Evolutionary conservation across 1,139 yeast genomes (phyloP).

Genomic region (Taiozyma sp.): DNA sequence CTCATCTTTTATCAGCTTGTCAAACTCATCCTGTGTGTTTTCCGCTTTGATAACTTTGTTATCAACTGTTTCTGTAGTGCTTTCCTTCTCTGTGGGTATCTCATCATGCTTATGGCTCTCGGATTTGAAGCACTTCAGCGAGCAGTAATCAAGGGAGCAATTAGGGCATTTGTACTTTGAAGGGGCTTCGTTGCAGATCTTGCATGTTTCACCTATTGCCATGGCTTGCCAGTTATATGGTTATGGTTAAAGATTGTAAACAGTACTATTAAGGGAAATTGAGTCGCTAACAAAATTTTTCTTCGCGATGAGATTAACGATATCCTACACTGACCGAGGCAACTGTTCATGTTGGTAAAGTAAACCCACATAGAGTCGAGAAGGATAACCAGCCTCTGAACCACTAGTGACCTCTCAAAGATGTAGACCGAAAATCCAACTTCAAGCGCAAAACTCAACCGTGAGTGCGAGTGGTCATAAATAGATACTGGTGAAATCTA

Average conservation of each 20-base stretch:
- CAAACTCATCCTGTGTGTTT: constrained; percentile 10
- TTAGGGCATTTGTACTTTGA: constrained; percentile 63
- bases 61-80: not conserved
- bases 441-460: no score
- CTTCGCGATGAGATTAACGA: not conserved
- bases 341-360: no score
- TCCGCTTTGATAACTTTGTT: not conserved
- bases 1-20: constrained; percentile 30
- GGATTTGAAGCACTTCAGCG: constrained; percentile 53
- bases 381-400: no score
- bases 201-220: constrained; percentile 29
- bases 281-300: no score
- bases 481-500: no score
- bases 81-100: not conserved
- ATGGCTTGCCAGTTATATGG: not conserved
- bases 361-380: no score
- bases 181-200: constrained; percentile 37
- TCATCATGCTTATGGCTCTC: constrained; percentile 34
- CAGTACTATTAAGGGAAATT: no score
- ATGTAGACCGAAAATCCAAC: no score
- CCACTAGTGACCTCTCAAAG: no score
- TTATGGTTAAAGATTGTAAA: no score
- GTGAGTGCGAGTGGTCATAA: no score
- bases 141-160: constrained; percentile 47
- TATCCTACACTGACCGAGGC: no score